phyloP scores from a whole-genome alignment of 2,329 filamentous ascomycete species.

The Tolypocladium sp. region DNA sequence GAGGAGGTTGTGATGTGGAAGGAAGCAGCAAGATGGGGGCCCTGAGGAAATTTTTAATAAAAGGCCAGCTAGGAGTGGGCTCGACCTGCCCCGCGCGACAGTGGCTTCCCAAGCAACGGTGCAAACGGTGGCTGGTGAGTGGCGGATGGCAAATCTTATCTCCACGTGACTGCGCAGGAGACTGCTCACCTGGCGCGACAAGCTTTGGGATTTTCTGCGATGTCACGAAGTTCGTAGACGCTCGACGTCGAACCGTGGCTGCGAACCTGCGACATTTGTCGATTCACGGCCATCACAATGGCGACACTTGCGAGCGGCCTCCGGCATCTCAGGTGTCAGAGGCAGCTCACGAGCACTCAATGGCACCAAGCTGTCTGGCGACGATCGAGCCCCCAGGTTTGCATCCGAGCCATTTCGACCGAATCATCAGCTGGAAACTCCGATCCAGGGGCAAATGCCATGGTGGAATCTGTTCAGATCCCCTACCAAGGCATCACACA shows the following conservation, averaged over 20 bases:
- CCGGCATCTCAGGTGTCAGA: slow-evolving; percentile 25
- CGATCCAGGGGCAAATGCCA: slow-evolving; percentile 7
- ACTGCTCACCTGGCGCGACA: background rate
- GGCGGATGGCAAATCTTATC: slow-evolving; percentile 9
- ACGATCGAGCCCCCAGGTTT: slow-evolving; percentile 13
- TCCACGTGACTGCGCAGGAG: slow-evolving; percentile 9
- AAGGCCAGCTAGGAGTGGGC: slow-evolving; percentile 13
- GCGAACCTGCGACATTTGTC: slow-evolving; percentile 12
- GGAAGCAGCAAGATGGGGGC: slow-evolving; percentile 6
- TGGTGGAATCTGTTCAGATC: slow-evolving; percentile 13
- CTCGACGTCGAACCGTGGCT: slow-evolving; percentile 8
- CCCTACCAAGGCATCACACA: slow-evolving; percentile 29
- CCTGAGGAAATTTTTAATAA: slow-evolving; percentile 23
- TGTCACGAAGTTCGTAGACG: background rate
- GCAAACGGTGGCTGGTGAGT: slow-evolving; percentile 10
- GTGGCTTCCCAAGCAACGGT: slow-evolving; percentile 11
- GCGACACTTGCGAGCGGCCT: slow-evolving; percentile 22
- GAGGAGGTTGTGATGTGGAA: slow-evolving; percentile 9
- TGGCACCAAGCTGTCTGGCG: slow-evolving; percentile 16
- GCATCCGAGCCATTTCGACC: slow-evolving; percentile 13
- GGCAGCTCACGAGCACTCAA: slow-evolving; percentile 18
- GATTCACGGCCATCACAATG: slow-evolving; percentile 20
- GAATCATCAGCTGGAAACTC: slow-evolving; percentile 7
- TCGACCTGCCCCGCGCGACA: slow-evolving; percentile 24
- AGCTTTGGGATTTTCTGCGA: background rate